These are phyloP conservation scores for Neotropicomus parvogracilis DNA, from an alignment of 1,284 basidiomycete species.

Conservation along the genomic window DNA sequence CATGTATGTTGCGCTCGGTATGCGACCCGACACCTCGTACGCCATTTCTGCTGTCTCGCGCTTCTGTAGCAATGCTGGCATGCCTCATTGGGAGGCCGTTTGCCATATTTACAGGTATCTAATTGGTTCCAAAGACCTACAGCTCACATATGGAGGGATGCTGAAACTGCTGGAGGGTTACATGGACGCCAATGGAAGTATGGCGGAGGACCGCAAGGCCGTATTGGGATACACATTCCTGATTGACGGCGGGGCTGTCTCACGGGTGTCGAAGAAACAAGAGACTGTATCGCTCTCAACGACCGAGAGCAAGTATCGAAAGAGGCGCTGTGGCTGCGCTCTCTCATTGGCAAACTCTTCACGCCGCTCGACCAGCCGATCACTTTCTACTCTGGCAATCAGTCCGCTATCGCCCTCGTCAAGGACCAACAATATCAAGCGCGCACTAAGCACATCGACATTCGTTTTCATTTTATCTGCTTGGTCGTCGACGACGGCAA, in stretches of 20 bases:
- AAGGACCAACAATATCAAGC: conserved; percentile 26
- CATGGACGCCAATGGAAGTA: not conserved
- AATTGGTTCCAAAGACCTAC: not conserved
- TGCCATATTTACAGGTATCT: not conserved
- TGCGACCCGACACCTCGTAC: not conserved
- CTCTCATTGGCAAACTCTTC: not conserved
- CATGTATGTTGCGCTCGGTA: not conserved
- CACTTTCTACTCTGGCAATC: conserved; percentile 25
- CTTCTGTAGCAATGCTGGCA: not conserved
- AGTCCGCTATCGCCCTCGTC: conserved; percentile 28
- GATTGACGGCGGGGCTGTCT: not conserved
- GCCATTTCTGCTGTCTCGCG: not conserved
- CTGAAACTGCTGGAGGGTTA: not conserved
- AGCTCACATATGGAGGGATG: too few relatives aligned
- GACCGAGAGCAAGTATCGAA: not conserved
- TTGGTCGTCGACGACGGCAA: not conserved
- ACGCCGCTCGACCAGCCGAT: not conserved
- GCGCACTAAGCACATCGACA: conserved; percentile 36
- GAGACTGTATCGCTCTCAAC: not conserved
- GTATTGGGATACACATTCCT: not conserved
- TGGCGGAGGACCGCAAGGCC: not conserved
- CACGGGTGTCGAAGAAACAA: not conserved
- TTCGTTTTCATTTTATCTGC: conserved; percentile 7
- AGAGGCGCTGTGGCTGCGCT: not conserved
- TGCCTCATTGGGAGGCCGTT: not conserved